Evolutionary conservation across 208 protist species (phyloP), one percentile per base, ranked within the genome.

Genomic region (Leishmania major): DNA sequence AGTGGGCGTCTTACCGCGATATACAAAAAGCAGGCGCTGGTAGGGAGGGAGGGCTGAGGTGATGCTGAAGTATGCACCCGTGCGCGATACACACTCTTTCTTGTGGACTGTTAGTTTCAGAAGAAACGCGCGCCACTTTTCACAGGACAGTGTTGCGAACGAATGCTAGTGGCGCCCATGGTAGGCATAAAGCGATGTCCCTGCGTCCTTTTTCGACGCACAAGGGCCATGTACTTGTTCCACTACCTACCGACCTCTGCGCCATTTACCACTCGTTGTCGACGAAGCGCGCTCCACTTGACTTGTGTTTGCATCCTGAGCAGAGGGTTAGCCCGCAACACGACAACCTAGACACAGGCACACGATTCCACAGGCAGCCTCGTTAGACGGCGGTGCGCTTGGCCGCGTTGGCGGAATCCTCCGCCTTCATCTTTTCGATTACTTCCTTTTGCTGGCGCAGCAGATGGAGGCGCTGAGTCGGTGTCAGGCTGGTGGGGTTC

Each of bases 351-450:
- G 28, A 37, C 25, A 19, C 6, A 47, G 7, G 15, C 69, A 3
- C 37, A 28, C 6, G 3, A 31, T 43, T 47, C 11, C 40, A 28
- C 17, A 53, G 69, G 10, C 40, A n/a, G 4, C n/a, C 72, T 5
- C 28, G 31, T 19, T 60, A 55, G 13, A 57, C 72, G 3, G 70
- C 62, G 19, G 72, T 67, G 22, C 69, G 49, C 15, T 72, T 70
- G 45, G 49, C 35, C 25, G 47, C 57, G 55, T 82, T 80, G 0
- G 64, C 84, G 3, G 40, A 55, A 75, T 94, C 90, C 69, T 94
- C 83, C 59, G 87, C 81, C 70, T 93, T 95, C 93, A 96, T 96
- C 69, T 86, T 67, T 40, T 77, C 78, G 75, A 96, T 93, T 66
- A 95, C 91, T 17, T 90, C 86, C 4, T 73, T 83, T 85, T 94